Conservation (phyloP, 805 yeast genomes). For the Yarrowia sp. region DNA sequence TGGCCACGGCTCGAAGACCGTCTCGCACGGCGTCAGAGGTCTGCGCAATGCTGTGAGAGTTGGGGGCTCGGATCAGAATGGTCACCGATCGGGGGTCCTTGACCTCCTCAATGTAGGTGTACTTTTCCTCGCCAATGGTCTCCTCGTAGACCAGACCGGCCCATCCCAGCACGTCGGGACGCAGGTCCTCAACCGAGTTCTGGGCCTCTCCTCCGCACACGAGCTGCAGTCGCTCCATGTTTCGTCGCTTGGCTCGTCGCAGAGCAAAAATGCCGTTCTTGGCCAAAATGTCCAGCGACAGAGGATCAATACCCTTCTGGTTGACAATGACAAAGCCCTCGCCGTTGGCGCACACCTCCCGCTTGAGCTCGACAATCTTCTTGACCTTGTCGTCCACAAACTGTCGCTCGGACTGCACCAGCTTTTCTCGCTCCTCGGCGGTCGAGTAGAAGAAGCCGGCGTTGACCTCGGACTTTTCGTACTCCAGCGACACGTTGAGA, state of each 20-base stretch:
- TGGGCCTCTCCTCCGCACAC: constrained; percentile 98
- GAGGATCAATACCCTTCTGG: constrained; percentile 98
- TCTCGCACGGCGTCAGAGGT: constrained; percentile 97
- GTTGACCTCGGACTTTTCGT: constrained; percentile 96
- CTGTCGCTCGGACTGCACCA: constrained; percentile 87
- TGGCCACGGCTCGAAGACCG: constrained; percentile 91
- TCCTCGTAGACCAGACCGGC: constrained; percentile 91
- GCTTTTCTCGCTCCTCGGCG: constrained; percentile 94
- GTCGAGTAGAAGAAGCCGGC: constrained; percentile 90
- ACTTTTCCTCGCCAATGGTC: constrained; percentile 94
- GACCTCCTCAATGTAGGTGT: constrained; percentile 86
- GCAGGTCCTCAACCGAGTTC: constrained; percentile 90
- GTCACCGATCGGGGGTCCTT: constrained; percentile 88
- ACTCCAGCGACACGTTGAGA: constrained; percentile 89
- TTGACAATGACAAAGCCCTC: constrained; percentile 90
- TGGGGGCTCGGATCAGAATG: constrained; percentile 89
- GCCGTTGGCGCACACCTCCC: constrained; percentile 79
- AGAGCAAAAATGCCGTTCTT: constrained; percentile 89
- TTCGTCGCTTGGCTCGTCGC: constrained; percentile 97
- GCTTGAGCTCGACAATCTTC: constrained; percentile 88
- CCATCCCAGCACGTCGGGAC: constrained; percentile 74
- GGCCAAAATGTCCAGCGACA: constrained; percentile 92
- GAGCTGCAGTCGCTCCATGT: constrained; percentile 96
- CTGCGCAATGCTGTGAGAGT: constrained; percentile 81
- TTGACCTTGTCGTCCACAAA: constrained; percentile 91